phyloP scores from a whole-genome alignment of 1,139 yeast species.

The Pneumocystis murina region DNA sequence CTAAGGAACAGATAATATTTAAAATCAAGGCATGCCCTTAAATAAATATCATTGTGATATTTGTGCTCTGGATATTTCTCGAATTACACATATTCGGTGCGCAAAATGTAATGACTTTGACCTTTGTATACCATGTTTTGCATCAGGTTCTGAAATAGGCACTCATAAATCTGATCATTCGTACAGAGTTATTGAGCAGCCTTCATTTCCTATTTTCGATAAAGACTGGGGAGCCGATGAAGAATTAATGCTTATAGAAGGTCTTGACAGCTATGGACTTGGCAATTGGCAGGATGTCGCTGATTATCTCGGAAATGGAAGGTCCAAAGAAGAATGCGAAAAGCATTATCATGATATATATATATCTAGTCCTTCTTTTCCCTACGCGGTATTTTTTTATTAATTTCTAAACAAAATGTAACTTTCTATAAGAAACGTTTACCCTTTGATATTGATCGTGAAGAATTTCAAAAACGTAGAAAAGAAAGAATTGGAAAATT shows the following conservation, averaged over 20 bases:
- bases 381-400: constrained; percentile 27
- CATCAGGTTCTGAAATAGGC: constrained; percentile 65
- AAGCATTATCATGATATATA: constrained; percentile 63
- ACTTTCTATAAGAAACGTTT: constrained; percentile 47
- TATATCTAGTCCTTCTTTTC: constrained; percentile 55
- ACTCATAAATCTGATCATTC: constrained; percentile 92
- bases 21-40: constrained; percentile 6
- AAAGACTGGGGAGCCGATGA: constrained; percentile 98
- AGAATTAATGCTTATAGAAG: constrained; percentile 73
- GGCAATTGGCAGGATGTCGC: constrained; percentile 98
- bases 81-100: constrained; percentile 77
- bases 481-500: constrained; percentile 56
- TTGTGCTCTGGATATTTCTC: constrained; percentile 86
- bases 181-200: constrained; percentile 81
- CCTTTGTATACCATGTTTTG: constrained; percentile 89
- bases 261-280: constrained; percentile 77
- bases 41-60: constrained; percentile 79
- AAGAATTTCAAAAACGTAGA: constrained; percentile 54
- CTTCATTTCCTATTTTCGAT: constrained; percentile 82
- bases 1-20: neutral
- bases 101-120: constrained; percentile 90
- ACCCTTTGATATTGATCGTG: constrained; percentile 51
- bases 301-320: constrained; percentile 72
- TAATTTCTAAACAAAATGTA: constrained; percentile 25
- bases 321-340: constrained; percentile 83